phyloP scores from a whole-genome alignment of 2,329 filamentous ascomycete species.

The Stagonosporopsis rhizophila region DNA sequence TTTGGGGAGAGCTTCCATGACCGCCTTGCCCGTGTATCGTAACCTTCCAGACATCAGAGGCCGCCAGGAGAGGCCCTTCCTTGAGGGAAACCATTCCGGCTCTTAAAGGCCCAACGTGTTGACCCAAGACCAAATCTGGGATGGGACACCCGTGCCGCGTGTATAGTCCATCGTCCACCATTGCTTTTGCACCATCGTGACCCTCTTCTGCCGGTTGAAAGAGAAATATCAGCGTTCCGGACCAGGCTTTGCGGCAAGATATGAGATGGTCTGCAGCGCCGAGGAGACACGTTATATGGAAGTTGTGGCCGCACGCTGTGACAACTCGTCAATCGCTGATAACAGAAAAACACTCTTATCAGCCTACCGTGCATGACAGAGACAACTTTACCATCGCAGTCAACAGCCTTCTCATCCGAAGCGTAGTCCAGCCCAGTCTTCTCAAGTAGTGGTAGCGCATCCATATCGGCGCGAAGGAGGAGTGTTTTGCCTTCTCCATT shows the following conservation, averaged over 20 bases:
- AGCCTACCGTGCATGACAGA: neutral
- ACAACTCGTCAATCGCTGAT: neutral
- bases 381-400: neutral
- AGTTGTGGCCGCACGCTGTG: neutral
- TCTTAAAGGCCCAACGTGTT: neutral
- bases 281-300: neutral
- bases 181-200: neutral
- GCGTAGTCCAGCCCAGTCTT: neutral
- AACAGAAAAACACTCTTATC: too few species aligned
- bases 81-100: neutral
- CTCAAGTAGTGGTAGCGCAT: neutral
- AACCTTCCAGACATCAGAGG: neutral
- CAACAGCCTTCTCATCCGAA: neutral
- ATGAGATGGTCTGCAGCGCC: neutral
- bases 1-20: neutral
- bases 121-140: neutral
- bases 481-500: neutral
- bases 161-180: neutral
- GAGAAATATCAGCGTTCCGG: neutral
- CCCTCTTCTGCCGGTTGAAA: conserved; percentile 1
- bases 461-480: neutral
- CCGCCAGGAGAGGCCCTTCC: neutral
- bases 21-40: neutral
- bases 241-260: neutral
- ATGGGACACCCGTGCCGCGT: neutral